Base-by-base conservation (phyloP, 768 basidiomycete genomes). In the Boletus fagicola region DNA sequence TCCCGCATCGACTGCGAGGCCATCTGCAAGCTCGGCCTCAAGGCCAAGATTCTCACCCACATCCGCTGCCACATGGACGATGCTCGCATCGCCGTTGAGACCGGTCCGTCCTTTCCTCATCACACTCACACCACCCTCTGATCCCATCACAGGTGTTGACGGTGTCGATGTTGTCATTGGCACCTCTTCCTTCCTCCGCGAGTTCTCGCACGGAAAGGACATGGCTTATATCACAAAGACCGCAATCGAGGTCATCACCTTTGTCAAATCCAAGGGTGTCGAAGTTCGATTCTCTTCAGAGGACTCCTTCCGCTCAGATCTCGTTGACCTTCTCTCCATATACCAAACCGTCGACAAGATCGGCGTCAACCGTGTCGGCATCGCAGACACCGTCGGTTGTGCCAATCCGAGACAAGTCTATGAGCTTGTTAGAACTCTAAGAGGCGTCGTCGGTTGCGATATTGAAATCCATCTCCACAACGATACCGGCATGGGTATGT, bases 61-160 rank as follows among this genome's bases (percentile, higher is more conserved):
- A 98, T 99, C 65, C 87, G 97, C 46, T 99, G 97, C 75, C 97
- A 99, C 74, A 98, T 99, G 97, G 95, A 98, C 69, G 97, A 99
- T 76, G 97, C 97, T 13, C 85, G 92, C 51, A 93, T 98, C 68
- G 97, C 97, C 38, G 95, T 98, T 52, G 96, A 98, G 78, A 98
- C 97, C 61, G 95, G 94, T 90, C 60, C 58, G 82, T 59, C 16
- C n/a, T 28, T 33, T 57, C 24, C 24, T 46, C 36, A 3, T 9
- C 18, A 28, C 35, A 3, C 13, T 24, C 12, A 0, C 16, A 11
- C 13, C 18, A 9, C 45, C 15, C 18, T 46, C 54, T 43, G 16
- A 65, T 35, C 44, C 13, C 44, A 4, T 6, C 28, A 46, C 65
- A 94, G 94, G 94, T 71, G 96, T 99, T 44, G 94, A 98, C 70